phyloP scores from a whole-genome alignment of 1,284 basidiomycete genomes.

The Rhodofomes roseus region DNA sequence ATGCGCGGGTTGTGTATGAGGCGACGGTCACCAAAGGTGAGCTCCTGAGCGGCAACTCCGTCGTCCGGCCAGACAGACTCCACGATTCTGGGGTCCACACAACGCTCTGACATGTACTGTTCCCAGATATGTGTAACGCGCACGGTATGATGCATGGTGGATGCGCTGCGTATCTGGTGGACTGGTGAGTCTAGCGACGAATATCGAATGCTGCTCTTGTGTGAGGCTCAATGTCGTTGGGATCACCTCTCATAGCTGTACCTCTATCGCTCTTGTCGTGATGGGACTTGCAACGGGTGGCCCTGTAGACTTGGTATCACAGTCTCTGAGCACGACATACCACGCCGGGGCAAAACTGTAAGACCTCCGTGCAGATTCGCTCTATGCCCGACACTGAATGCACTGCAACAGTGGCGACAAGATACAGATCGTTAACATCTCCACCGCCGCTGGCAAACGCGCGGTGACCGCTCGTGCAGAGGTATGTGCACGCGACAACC shows the following conservation, averaged over 20 bases:
- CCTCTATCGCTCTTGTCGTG: slow-evolving; percentile 1
- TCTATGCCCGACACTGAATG: not conserved
- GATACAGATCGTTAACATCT: not conserved
- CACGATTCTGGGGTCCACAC: too few relatives aligned
- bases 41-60: not conserved
- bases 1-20: slow-evolving; percentile 17
- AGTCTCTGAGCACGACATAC: slow-evolving; percentile 5
- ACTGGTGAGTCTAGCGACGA: slow-evolving; percentile 6
- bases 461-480: not conserved
- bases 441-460: not conserved
- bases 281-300: not conserved
- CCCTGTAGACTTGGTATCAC: slow-evolving; percentile 3
- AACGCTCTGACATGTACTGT: not conserved
- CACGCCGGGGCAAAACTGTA: slow-evolving; percentile 5
- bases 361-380: not conserved
- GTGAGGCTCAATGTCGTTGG: not conserved
- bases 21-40: slow-evolving; percentile 13
- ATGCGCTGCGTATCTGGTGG: slow-evolving; percentile 11
- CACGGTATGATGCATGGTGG: slow-evolving; percentile 12
- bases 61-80: too few relatives aligned
- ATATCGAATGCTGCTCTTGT: not conserved
- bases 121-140: slow-evolving; percentile 14
- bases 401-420: not conserved
- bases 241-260: slow-evolving; percentile 1
- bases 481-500: not conserved